Conservation (phyloP, 169 alveolate species). For the Theileria equi region DNA sequence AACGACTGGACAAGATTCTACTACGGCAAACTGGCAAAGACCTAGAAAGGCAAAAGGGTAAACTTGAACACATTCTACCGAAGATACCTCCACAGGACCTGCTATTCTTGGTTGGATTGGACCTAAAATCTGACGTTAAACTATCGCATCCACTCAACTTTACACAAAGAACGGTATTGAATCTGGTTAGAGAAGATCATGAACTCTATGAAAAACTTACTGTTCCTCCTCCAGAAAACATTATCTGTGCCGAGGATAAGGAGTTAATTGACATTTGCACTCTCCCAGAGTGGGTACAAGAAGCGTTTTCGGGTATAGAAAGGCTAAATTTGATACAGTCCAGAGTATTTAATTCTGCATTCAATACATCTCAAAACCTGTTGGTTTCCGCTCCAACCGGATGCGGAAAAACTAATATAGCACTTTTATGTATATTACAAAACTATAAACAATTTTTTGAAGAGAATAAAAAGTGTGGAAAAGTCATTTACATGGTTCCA, state of each 20-base stretch:
- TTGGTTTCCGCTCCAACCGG: constrained; percentile 98
- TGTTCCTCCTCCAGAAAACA: constrained; percentile 26
- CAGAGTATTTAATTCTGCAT: constrained; percentile 87
- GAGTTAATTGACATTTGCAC: constrained; percentile 31
- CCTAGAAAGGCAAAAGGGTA: constrained; percentile 8
- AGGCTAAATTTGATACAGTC: constrained; percentile 87
- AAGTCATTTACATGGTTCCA: constrained; percentile 98
- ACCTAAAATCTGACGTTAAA: background rate
- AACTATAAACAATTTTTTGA: constrained; percentile 31
- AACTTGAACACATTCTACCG: background rate
- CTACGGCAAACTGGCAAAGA: constrained; percentile 36
- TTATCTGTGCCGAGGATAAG: constrained; percentile 33
- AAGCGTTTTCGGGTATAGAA: constrained; percentile 75
- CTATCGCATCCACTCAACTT: background rate
- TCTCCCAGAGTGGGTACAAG: constrained; percentile 86
- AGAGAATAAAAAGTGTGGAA: constrained; percentile 31
- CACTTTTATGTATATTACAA: constrained; percentile 88
- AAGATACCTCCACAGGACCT: constrained; percentile 51
- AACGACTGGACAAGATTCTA: constrained; percentile 17
- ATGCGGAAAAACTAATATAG: constrained; percentile 97
- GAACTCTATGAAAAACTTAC: constrained; percentile 30
- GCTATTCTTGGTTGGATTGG: background rate
- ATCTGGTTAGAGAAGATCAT: constrained; percentile 39
- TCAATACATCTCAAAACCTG: constrained; percentile 87
- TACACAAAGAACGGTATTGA: background rate